Evolutionary conservation across 2,329 filamentous ascomycete species (phyloP).

Genomic region (Aaosphaeria arxii): DNA sequence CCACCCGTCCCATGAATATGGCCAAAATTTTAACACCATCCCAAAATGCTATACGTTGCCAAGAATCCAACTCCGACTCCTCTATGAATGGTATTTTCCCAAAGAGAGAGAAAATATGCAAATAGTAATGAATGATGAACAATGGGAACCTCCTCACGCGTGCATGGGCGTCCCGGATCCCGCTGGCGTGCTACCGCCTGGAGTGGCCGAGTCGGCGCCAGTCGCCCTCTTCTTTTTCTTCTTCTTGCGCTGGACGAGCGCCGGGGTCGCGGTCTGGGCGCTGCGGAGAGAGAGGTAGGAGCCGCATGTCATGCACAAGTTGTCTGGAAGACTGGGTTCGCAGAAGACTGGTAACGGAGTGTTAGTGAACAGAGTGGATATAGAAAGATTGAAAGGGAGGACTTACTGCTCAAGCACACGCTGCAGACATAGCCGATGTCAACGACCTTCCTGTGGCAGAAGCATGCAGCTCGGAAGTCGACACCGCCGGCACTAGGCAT

Average conservation of each 20-base stretch:
- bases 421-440: constrained; percentile 95
- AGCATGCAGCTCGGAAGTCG: constrained; percentile 97
- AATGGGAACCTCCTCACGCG: constrained; percentile 10
- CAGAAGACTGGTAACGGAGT: constrained; percentile 33
- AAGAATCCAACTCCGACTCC: too few relatives aligned
- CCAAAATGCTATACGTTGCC: too few relatives aligned
- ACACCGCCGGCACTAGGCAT: constrained; percentile 80
- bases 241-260: constrained; percentile 36
- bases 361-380: not conserved
- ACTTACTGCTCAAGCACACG: constrained; percentile 80
- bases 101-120: too few relatives aligned
- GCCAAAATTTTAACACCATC: too few relatives aligned
- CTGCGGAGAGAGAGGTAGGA: constrained; percentile 36
- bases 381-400: not conserved
- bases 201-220: constrained; percentile 31
- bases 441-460: constrained; percentile 88
- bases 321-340: constrained; percentile 27
- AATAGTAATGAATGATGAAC: too few relatives aligned
- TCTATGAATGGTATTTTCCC: too few relatives aligned
- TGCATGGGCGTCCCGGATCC: constrained; percentile 33
- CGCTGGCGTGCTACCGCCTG: constrained; percentile 28
- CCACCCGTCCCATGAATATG: too few relatives aligned
- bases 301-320: constrained; percentile 38
- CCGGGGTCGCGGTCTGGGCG: constrained; percentile 30
- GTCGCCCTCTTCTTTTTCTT: constrained; percentile 38